A percentile compares a stretch with the other conserved stretches of the same genome.
Conservation (phyloP, 1,139 yeast species). For the Eremothecium gossypii region DNA sequence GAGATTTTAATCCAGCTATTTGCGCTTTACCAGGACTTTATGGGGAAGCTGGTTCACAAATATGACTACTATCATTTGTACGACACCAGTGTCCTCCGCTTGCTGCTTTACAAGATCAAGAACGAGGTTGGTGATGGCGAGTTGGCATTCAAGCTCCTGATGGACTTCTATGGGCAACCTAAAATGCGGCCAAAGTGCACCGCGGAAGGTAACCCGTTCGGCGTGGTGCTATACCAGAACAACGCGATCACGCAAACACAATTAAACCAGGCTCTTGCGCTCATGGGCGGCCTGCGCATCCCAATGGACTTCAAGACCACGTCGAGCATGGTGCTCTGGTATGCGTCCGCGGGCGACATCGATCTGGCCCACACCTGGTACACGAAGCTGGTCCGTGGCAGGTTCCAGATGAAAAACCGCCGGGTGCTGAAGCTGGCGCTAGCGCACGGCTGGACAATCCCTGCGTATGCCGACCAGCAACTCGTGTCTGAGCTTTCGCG, state of each 20-base stretch:
- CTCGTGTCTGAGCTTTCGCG: background rate
- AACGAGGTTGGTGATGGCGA: slow-evolving; percentile 15
- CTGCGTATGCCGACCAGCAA: slow-evolving; percentile 7
- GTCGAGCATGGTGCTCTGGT: slow-evolving; percentile 19
- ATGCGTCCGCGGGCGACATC: slow-evolving; percentile 11
- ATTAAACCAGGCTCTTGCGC: slow-evolving; percentile 11
- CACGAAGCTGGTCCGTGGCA: slow-evolving; percentile 15
- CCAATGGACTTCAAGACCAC: slow-evolving; percentile 23
- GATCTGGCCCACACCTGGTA: slow-evolving; percentile 26
- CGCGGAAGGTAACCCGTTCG: slow-evolving; percentile 18
- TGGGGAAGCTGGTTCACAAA: slow-evolving; percentile 3
- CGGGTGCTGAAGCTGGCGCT: slow-evolving; percentile 14
- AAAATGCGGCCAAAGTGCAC: slow-evolving; percentile 7
- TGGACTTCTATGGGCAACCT: slow-evolving; percentile 16
- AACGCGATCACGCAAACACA: slow-evolving; percentile 14
- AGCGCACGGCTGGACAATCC: slow-evolving; percentile 21
- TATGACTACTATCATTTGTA: slow-evolving; percentile 12
- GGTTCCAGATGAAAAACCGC: slow-evolving; percentile 18
- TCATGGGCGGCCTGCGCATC: slow-evolving; percentile 18
- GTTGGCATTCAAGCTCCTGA: slow-evolving; percentile 19
- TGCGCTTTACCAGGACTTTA: slow-evolving; percentile 12
- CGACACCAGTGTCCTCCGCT: slow-evolving; percentile 17
- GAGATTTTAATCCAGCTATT: slow-evolving; percentile 16
- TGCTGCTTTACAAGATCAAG: slow-evolving; percentile 15
- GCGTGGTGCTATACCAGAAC: slow-evolving; percentile 20